A percentile compares a stretch with the other conserved stretches of the same genome.
These are phyloP conservation scores for Arthrobotrys musiformis DNA, from an alignment of 2,329 filamentous ascomycete genomes.

Conservation along the genomic window DNA sequence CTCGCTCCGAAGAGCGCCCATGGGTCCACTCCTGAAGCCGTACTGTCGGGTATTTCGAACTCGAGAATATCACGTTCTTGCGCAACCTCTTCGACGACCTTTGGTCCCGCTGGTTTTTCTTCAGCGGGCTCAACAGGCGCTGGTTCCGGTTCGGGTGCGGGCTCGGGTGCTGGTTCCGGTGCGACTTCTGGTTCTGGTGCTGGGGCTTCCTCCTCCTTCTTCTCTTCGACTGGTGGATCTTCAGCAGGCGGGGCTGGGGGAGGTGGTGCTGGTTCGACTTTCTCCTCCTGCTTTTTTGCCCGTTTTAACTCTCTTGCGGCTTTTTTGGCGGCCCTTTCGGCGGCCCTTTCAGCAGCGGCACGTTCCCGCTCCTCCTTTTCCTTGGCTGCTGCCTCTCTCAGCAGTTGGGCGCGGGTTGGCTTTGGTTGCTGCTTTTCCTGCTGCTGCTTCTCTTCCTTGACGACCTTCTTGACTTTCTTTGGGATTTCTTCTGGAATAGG, in stretches of 20 bases:
- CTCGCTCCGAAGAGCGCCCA: slow-evolving; percentile 56
- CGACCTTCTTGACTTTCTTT: slow-evolving; percentile 34
- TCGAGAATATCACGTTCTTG: slow-evolving; percentile 38
- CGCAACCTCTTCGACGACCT: slow-evolving; percentile 9
- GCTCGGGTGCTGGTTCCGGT: background rate
- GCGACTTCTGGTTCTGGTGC: slow-evolving; percentile 12
- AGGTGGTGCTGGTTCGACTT: background rate
- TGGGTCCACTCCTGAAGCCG: slow-evolving; percentile 52
- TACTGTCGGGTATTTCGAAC: slow-evolving; percentile 54
- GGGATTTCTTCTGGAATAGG: slow-evolving; percentile 25
- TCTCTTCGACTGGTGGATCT: slow-evolving; percentile 24
- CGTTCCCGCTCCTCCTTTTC: slow-evolving; percentile 51
- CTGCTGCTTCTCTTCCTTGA: slow-evolving; percentile 34
- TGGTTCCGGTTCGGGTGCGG: background rate
- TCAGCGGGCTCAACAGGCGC: slow-evolving; percentile 5
- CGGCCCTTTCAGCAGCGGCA: slow-evolving; percentile 35
- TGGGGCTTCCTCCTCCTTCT: slow-evolving; percentile 1
- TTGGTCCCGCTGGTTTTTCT: slow-evolving; percentile 7
- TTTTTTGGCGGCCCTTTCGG: slow-evolving; percentile 22
- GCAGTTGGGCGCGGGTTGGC: slow-evolving; percentile 42
- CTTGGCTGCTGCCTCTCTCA: slow-evolving; percentile 33
- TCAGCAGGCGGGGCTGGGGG: slow-evolving; percentile 26
- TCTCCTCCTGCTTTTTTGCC: slow-evolving; percentile 16
- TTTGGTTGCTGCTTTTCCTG: slow-evolving; percentile 21
- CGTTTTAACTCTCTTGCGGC: slow-evolving; percentile 26